Evolutionary conservation across 495 filamentous ascomycete species (phyloP).

Genomic region (Penicillium waksmanii): DNA sequence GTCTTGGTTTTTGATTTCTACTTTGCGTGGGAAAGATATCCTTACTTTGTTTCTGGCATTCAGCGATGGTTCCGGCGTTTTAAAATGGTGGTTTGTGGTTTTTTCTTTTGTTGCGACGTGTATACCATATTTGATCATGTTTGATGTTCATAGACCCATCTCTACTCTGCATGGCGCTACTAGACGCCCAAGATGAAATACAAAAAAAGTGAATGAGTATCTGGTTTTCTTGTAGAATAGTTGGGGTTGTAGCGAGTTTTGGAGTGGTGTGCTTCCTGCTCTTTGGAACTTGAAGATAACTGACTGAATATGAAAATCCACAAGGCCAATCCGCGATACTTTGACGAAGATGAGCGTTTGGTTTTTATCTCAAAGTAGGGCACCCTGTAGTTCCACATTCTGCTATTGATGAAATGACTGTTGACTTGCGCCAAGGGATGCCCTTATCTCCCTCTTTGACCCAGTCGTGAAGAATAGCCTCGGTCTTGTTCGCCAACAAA

Average conservation of each 20-base stretch:
- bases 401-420: background rate
- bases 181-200: constrained; percentile 28
- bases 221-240: background rate
- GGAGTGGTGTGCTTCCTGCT: no score
- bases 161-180: constrained; percentile 38
- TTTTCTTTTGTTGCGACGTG: constrained; percentile 20
- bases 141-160: constrained; percentile 40
- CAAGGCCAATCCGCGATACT: background rate
- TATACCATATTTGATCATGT: constrained; percentile 38
- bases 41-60: constrained; percentile 35
- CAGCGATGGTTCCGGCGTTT: constrained; percentile 41
- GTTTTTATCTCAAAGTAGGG: background rate
- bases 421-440: background rate
- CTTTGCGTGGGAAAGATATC: background rate
- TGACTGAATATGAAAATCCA: background rate
- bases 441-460: background rate
- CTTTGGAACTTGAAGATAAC: no score
- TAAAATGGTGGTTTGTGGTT: constrained; percentile 24
- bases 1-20: constrained; percentile 14
- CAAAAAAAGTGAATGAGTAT: constrained; percentile 33
- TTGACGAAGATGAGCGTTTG: background rate
- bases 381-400: background rate
- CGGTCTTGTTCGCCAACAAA: background rate
- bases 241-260: background rate
- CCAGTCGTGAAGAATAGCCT: background rate